Evolutionary conservation across 2,329 filamentous ascomycete genomes (phyloP).

Genomic region (Aspergillus hiratsukae): DNA sequence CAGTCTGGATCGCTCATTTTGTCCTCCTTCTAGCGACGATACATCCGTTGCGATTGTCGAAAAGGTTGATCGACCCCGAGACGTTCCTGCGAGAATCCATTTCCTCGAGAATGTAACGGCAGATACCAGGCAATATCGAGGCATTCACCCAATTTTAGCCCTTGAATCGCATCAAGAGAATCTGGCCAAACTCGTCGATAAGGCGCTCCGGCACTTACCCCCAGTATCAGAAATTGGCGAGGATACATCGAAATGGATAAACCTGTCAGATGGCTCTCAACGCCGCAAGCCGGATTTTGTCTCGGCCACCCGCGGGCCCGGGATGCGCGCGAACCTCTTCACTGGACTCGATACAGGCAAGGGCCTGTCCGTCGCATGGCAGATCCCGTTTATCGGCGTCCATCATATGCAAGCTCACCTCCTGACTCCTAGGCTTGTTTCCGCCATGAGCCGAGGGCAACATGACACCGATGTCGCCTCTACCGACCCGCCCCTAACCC

Average conservation of each 20-base stretch:
- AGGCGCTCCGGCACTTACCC: slow-evolving; percentile 58
- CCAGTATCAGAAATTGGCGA: slow-evolving; percentile 16
- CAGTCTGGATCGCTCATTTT: background rate
- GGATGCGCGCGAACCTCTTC: slow-evolving; percentile 74
- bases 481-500: slow-evolving; percentile 26
- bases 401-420: slow-evolving; percentile 98
- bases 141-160: slow-evolving; percentile 74
- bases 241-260: slow-evolving; percentile 11
- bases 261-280: slow-evolving; percentile 17
- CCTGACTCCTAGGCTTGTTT: slow-evolving; percentile 74
- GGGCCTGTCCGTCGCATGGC: slow-evolving; percentile 78
- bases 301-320: slow-evolving; percentile 84
- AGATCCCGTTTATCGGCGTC: slow-evolving; percentile 75
- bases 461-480: slow-evolving; percentile 8
- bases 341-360: slow-evolving; percentile 81
- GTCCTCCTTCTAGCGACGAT: slow-evolving; percentile 62
- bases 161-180: slow-evolving; percentile 69
- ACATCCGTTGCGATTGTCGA: slow-evolving; percentile 82
- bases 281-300: slow-evolving; percentile 69
- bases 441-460: slow-evolving; percentile 49
- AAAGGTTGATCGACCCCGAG: slow-evolving; percentile 35
- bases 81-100: slow-evolving; percentile 53
- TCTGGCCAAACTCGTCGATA: slow-evolving; percentile 63
- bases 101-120: slow-evolving; percentile 80
- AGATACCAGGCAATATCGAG: slow-evolving; percentile 68